Evolutionary conservation across 192 early-diverging fungal genomes (phyloP).

Genomic region (Umbelopsis isabellina): DNA sequence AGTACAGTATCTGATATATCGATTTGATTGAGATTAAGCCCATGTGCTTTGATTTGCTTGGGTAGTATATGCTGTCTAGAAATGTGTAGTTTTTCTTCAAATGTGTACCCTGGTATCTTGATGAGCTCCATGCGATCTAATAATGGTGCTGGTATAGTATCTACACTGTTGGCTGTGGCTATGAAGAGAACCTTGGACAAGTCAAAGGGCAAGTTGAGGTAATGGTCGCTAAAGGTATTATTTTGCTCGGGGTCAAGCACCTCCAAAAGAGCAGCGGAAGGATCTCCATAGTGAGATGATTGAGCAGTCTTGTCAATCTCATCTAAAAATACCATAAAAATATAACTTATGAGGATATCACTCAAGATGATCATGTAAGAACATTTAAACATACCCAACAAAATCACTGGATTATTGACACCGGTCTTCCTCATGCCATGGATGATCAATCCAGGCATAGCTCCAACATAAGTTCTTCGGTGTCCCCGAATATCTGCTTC

Average conservation of each 20-base stretch:
- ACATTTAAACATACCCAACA: slow-evolving; percentile 57
- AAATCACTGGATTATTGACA: slow-evolving; percentile 78
- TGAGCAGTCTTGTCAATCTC: slow-evolving; percentile 84
- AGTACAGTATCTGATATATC: slow-evolving; percentile 61
- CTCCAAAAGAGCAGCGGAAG: slow-evolving; percentile 81
- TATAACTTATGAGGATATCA: neutral
- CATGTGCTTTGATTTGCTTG: slow-evolving; percentile 72
- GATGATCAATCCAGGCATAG: slow-evolving; percentile 79
- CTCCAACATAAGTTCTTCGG: slow-evolving; percentile 85
- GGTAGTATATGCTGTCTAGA: slow-evolving; percentile 73
- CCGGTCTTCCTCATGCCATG: slow-evolving; percentile 71
- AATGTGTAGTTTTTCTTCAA: slow-evolving; percentile 83
- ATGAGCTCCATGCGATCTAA: slow-evolving; percentile 88
- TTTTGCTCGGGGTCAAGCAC: slow-evolving; percentile 90
- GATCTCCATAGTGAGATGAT: slow-evolving; percentile 71
- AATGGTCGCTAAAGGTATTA: slow-evolving; percentile 79
- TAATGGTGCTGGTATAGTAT: slow-evolving; percentile 77
- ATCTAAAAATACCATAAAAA: slow-evolving; percentile 42
- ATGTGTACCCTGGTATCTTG: slow-evolving; percentile 76
- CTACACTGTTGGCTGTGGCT: slow-evolving; percentile 79
- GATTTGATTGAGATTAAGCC: slow-evolving; percentile 50
- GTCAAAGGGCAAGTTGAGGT: slow-evolving; percentile 70
- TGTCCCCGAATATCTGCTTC: slow-evolving; percentile 91
- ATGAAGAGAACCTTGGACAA: slow-evolving; percentile 78
- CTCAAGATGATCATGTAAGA: neutral